Evolutionary conservation across 257 asterid species (phyloP).

Genomic region (Echium plantagineum): DNA sequence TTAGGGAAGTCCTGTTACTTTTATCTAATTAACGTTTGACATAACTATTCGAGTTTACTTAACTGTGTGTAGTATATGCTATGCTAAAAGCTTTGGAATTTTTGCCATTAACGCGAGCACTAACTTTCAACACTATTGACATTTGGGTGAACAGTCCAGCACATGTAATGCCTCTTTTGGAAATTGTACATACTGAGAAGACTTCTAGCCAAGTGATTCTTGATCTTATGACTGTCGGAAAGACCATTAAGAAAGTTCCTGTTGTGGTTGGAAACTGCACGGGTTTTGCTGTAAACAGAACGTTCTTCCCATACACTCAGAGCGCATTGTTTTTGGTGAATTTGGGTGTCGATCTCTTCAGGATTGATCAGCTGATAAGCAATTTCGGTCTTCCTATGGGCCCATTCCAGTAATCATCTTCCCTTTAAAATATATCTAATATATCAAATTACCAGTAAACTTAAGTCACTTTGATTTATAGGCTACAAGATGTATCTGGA

Average conservation of each 20-base stretch:
- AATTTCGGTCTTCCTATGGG: conserved; percentile 91
- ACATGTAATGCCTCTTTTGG: conserved; percentile 93
- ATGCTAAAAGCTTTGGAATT: background rate
- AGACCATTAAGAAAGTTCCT: conserved; percentile 84
- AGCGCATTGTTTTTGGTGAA: conserved; percentile 71
- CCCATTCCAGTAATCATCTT: conserved; percentile 84
- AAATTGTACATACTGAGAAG: conserved; percentile 74
- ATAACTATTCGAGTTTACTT: no score
- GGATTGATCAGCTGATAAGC: conserved; percentile 74
- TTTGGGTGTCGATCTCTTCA: conserved; percentile 86
- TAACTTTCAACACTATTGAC: background rate
- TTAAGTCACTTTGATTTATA: no score
- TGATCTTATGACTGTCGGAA: conserved; percentile 85
- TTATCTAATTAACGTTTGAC: background rate
- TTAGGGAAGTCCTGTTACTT: background rate
- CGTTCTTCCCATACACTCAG: conserved; percentile 86
- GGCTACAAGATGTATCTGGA: conserved; percentile 97
- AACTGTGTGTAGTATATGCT: background rate
- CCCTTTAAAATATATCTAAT: conserved; percentile 7
- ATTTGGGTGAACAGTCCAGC: conserved; percentile 70
- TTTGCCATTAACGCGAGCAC: background rate
- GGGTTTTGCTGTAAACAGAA: conserved; percentile 94
- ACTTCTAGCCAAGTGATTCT: conserved; percentile 91
- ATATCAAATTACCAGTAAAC: no score
- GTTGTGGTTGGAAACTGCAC: conserved; percentile 95